Conservation (phyloP, 2,329 filamentous ascomycete genomes). For the Cadophora malorum region DNA sequence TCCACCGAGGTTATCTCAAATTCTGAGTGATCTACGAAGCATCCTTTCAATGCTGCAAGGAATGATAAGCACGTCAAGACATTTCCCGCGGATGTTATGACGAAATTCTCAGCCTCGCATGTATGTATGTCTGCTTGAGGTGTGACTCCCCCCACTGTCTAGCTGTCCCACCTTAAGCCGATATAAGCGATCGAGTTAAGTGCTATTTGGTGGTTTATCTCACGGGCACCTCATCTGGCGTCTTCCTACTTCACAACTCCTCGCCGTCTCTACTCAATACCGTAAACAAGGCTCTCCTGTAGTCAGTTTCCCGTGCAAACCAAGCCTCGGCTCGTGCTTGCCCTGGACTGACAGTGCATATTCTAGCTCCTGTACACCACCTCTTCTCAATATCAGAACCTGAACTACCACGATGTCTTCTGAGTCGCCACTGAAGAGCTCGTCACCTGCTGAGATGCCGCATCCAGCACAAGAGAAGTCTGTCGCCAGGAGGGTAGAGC, state of each 20-base stretch:
- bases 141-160: slow-evolving; percentile 9
- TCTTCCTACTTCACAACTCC: slow-evolving; percentile 10
- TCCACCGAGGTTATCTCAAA: neutral
- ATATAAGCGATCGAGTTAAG: slow-evolving; percentile 11
- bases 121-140: neutral
- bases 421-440: neutral
- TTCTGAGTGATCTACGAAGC: neutral
- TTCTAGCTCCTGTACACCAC: neutral
- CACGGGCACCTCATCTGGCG: slow-evolving; percentile 6
- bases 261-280: slow-evolving; percentile 7
- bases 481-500: neutral
- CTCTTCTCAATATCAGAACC: neutral
- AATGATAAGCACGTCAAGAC: neutral
- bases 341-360: neutral
- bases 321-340: neutral
- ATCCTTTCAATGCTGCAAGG: neutral
- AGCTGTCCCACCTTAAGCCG: slow-evolving; percentile 13
- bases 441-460: neutral
- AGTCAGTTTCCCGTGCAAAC: neutral
- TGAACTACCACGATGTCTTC: slow-evolving; percentile 1
- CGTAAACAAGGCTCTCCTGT: slow-evolving; percentile 5
- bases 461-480: neutral
- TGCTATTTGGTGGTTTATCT: slow-evolving; percentile 10
- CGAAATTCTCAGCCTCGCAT: slow-evolving; percentile 2
- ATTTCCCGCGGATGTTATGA: neutral